phyloP scores from a whole-genome alignment of 306 rosid species.

The Trichosanthes truncata region DNA sequence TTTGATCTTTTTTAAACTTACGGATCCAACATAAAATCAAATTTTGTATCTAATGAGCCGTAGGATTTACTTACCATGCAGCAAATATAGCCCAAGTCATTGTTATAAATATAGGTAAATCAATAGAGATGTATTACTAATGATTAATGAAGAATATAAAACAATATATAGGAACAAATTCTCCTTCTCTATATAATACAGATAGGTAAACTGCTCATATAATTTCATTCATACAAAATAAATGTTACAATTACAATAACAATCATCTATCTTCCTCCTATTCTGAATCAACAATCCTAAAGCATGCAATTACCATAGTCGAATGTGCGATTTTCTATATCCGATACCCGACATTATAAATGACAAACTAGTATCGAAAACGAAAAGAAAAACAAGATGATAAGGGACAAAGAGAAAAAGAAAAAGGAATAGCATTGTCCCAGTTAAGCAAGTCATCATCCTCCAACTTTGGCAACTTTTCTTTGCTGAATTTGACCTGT shows the following conservation, averaged over 20 bases:
- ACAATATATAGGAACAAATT: neutral
- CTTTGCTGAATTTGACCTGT: constrained; percentile 82
- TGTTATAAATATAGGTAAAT: neutral
- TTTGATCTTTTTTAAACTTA: no score
- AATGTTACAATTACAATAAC: neutral
- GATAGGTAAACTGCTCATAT: neutral
- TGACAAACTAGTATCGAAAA: neutral
- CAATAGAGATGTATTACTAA: neutral
- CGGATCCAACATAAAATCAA: no score
- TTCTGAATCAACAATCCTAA: neutral
- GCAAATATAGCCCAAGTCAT: neutral
- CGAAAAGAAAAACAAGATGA: neutral
- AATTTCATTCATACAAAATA: neutral
- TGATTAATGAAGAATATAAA: neutral
- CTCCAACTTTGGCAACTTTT: constrained; percentile 78
- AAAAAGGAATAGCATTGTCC: neutral
- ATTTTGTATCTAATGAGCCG: no score
- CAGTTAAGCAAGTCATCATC: constrained; percentile 26
- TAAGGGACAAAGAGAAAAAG: neutral
- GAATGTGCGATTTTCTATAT: neutral
- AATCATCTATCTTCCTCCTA: neutral
- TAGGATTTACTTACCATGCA: no score
- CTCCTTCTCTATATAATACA: neutral
- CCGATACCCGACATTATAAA: neutral
- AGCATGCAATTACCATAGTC: neutral